Base-by-base conservation (phyloP, 345 rosid genomes). In the Gossypium herbaceum region DNA sequence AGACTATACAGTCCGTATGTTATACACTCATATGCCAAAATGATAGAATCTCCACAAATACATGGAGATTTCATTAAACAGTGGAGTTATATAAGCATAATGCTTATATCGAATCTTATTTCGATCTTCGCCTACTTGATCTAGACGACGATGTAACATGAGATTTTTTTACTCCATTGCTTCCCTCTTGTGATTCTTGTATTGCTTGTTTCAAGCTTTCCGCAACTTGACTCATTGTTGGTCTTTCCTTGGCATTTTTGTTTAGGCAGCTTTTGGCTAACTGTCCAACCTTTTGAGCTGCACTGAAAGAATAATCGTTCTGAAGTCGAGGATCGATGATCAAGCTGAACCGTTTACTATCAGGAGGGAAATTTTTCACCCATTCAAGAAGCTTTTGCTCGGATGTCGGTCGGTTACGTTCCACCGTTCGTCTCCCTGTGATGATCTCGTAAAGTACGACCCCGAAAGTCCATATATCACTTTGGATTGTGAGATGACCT, bases 371-470 rank as follows among this genome's bases (percentile, higher is more conserved):
- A 55, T 81, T 82, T 82, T 92, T 95, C 63, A 95, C 97, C 99
- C 98, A 95, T 12, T 95, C 93, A 47, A 95, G 81, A 66, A 95
- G 98, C 76, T 86, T 92, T 66, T 87, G 90, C 81, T 95, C 94
- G 10, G 19, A 34, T 12, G 76, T 29, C 19, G 98, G 99, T 1
- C 82, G 86, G 76, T 82, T 77, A 80, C 94, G 84, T 17, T 95
- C 98, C 63, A 95, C 77, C 1, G 90, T 70, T 39, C 94, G 85
- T 73, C 98, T 87, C 51, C 99, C 98, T 4, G 98, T 91, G 34
- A 95, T 91, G 78, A 95, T 85, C 86, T 92, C 99, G 2, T 90
- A 95, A 7, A 95, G 93, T 59, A 95, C 99, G 77, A 95, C 97
- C 19, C 99, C 99, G 9, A 89, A 92, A 54, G 89, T 92, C 89